Base-by-base conservation (phyloP, 2,329 filamentous ascomycete species). In the Corynespora cassiicola region DNA sequence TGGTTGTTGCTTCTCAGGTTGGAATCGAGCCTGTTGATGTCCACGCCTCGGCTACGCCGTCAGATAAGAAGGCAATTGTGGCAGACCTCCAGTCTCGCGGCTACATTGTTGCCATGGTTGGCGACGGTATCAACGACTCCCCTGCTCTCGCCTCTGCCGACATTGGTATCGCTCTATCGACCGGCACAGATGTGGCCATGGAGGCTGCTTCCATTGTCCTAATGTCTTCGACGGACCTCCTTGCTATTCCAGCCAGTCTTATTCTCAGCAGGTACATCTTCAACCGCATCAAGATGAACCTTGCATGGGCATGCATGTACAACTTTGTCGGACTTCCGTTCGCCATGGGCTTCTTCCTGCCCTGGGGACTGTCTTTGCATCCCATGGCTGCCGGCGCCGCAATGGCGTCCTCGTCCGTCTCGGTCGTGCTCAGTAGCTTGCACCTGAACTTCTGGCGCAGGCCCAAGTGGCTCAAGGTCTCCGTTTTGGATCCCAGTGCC, bases 61-160 rank as follows among this genome's bases (percentile, higher is more conserved):
- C 90, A 49, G 88, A 95, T 71, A 99, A 99, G 66, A 91, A 95
- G 65, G 76, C 80, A 18, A 95, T 97, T 53, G 79, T 99, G 56
- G 81, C 83, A 32, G 75, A 86, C 36, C 79, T 97, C 12, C 90
- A 96, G 71, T 75, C 77, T 0, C 59, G 61, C 23, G 90, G 90
- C 45, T 81, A 90, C 56, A 76, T 87, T 32, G 89, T 97, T 17
- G 94, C 89, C 53, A 99, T 99, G 94, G 91, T 97, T 10, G 65
- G 94, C 35, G 94, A 99, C 67, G 94, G 94, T 26, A 96, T 99
- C 79, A 99, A 99, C 70, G 94, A 99, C 73, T 96, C 90, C 0
- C 94, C 94, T 0, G 94, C 94, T 1, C 82, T 99, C 8, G 94
- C 90, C 0, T 95, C 90, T 0, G 91, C 94, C 8, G 85, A 95